phyloP scores from a whole-genome alignment of 768 basidiomycete genomes.

The Mycena rosella region DNA sequence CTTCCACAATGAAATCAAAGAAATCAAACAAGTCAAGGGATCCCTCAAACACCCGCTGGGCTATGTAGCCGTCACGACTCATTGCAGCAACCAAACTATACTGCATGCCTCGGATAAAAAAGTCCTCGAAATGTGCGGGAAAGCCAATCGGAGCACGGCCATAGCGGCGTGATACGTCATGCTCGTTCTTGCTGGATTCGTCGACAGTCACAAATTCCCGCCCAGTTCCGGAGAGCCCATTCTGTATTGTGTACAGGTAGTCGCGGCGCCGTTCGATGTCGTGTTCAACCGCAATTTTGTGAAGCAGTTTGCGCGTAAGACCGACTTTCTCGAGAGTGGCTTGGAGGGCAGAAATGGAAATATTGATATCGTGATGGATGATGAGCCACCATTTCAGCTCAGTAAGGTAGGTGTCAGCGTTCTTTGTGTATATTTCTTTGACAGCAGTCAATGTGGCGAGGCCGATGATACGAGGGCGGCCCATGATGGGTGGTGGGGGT shows the following conservation, averaged over 20 bases:
- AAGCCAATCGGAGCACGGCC: background rate
- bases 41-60: background rate
- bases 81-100: background rate
- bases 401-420: background rate
- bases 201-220: background rate
- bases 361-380: conserved; percentile 30
- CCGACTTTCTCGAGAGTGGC: conserved; percentile 32
- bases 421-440: background rate
- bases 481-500: conserved; percentile 36
- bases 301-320: conserved; percentile 35
- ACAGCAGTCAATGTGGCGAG: background rate
- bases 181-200: conserved; percentile 5
- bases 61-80: conserved; percentile 8
- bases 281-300: conserved; percentile 33
- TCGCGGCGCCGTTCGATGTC: conserved; percentile 10
- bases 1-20: background rate
- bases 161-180: background rate
- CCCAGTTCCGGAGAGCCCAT: too few species aligned
- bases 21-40: background rate
- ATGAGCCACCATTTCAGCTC: background rate
- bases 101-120: background rate
- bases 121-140: background rate
- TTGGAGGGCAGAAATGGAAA: conserved; percentile 34
- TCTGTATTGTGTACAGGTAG: too few species aligned
- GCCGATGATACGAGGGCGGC: conserved; percentile 4